These are phyloP conservation scores for Prunus mume DNA, from an alignment of 306 rosid species.

Conservation along the genomic window DNA sequence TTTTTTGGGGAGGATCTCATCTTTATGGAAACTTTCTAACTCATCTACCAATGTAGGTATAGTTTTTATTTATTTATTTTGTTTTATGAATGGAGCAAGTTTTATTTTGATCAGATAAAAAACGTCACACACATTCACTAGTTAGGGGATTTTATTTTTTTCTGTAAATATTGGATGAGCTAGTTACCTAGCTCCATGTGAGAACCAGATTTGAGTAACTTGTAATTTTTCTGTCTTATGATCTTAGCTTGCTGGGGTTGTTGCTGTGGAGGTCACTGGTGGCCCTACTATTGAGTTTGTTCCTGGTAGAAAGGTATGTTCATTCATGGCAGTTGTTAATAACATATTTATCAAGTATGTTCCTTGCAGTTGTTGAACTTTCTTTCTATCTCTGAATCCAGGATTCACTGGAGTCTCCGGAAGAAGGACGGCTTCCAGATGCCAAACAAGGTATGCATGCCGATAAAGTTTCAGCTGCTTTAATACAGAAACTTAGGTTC, in stretches of 20 bases:
- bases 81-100: neutral
- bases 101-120: neutral
- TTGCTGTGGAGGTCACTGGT: slow-evolving; percentile 91
- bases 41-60: neutral
- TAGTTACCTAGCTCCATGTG: neutral
- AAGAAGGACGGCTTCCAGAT: slow-evolving; percentile 93
- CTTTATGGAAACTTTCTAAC: neutral
- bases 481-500: neutral
- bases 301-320: slow-evolving; percentile 76
- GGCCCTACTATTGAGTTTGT: slow-evolving; percentile 76
- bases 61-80: neutral
- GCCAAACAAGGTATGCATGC: slow-evolving; percentile 60
- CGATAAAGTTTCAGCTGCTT: neutral
- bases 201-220: neutral
- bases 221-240: neutral
- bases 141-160: neutral
- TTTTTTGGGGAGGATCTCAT: neutral
- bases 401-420: slow-evolving; percentile 63
- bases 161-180: neutral
- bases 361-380: neutral
- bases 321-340: neutral
- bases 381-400: slow-evolving; percentile 26
- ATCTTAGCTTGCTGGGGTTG: slow-evolving; percentile 87
- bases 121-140: neutral
- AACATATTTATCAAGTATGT: neutral